phyloP scores from a whole-genome alignment of 352 stramenopile species.

The Phytophthora cactorum region DNA sequence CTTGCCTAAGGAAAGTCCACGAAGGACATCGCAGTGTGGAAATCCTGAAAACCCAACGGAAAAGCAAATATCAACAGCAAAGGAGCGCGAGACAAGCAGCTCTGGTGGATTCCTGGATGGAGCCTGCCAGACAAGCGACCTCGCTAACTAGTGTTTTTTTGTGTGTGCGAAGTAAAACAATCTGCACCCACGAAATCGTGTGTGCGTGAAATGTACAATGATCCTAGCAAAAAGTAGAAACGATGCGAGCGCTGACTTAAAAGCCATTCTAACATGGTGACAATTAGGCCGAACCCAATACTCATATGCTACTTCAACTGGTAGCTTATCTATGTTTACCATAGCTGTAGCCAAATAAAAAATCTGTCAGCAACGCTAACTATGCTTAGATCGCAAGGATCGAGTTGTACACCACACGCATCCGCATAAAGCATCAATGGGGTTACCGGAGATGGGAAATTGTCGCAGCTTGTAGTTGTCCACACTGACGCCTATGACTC shows the following conservation, averaged over 20 bases:
- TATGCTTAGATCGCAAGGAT: constrained; percentile 2
- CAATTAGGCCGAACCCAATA: too few species aligned
- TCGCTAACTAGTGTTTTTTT: constrained; percentile 39
- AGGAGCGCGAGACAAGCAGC: constrained; percentile 18
- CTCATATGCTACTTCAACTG: too few species aligned
- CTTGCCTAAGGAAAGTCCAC: constrained; percentile 43
- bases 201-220: constrained; percentile 39
- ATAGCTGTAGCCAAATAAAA: background rate
- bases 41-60: constrained; percentile 26
- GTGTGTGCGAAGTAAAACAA: constrained; percentile 38
- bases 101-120: constrained; percentile 7
- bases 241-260: background rate
- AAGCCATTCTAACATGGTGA: too few species aligned
- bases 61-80: constrained; percentile 34
- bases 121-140: constrained; percentile 10
- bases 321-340: too few species aligned
- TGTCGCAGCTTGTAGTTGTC: background rate
- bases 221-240: constrained; percentile 31
- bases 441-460: background rate
- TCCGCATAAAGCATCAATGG: background rate
- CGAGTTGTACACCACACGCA: background rate
- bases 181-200: constrained; percentile 33
- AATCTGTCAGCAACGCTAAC: background rate
- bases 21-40: constrained; percentile 4
- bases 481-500: constrained; percentile 1